Evolutionary conservation across 2,329 filamentous ascomycete genomes (phyloP).

Genomic region (Fusarium dlaminii): DNA sequence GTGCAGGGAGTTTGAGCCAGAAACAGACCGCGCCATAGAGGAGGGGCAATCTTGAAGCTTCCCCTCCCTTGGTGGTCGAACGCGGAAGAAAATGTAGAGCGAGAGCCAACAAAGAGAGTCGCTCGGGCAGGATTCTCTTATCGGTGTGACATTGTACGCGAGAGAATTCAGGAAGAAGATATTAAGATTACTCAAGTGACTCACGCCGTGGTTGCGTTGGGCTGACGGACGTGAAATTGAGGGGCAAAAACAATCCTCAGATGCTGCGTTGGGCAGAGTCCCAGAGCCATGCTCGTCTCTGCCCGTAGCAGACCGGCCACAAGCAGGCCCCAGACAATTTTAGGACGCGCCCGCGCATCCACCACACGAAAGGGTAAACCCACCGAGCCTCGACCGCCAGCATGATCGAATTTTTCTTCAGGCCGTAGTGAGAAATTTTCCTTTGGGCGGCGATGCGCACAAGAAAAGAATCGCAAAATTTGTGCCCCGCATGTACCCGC

Average conservation of each 20-base stretch:
- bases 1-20: constrained; percentile 36
- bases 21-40: constrained; percentile 34
- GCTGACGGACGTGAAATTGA: constrained; percentile 37
- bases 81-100: background rate
- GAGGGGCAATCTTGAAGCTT: constrained; percentile 41
- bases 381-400: constrained; percentile 35
- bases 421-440: constrained; percentile 42
- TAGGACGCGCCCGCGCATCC: constrained; percentile 23
- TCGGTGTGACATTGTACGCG: background rate
- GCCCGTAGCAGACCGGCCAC: constrained; percentile 22
- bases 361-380: constrained; percentile 30
- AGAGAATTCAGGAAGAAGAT: background rate
- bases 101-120: background rate
- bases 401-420: constrained; percentile 38
- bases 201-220: constrained; percentile 43
- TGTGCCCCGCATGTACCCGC: constrained; percentile 40
- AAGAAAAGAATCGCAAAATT: constrained; percentile 22
- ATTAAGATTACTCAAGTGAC: constrained; percentile 27
- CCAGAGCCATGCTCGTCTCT: constrained; percentile 5
- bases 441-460: constrained; percentile 28
- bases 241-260: constrained; percentile 32
- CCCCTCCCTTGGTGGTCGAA: constrained; percentile 33
- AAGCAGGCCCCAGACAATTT: constrained; percentile 29
- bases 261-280: constrained; percentile 41
- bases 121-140: background rate